Conservation (phyloP, 1,139 yeast genomes). For the Sugiyamaella xylanicola region DNA sequence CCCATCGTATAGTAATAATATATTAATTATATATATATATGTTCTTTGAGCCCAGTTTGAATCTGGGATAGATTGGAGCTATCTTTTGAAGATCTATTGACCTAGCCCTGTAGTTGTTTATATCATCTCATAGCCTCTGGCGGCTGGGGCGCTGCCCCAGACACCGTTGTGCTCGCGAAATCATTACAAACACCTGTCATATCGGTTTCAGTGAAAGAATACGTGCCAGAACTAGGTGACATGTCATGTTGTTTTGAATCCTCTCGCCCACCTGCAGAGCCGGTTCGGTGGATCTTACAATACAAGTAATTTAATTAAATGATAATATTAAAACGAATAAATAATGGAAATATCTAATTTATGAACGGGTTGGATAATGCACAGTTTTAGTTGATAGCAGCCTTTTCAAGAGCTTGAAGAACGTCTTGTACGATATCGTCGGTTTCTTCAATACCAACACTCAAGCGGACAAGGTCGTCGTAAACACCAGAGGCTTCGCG, state of each 20-base stretch:
- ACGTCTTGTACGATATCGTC: slow-evolving; percentile 77
- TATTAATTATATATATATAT: not conserved
- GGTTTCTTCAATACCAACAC: slow-evolving; percentile 85
- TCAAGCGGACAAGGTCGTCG: slow-evolving; percentile 79
- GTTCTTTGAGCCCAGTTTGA: not conserved
- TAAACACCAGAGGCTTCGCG: slow-evolving; percentile 81
- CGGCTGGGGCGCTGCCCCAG: too few relatives aligned
- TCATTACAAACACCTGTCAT: too few relatives aligned
- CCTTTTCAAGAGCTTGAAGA: slow-evolving; percentile 61
- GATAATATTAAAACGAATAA: not conserved
- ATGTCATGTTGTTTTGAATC: too few relatives aligned
- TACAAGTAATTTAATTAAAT: too few relatives aligned
- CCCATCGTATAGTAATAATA: not conserved
- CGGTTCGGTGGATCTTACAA: too few relatives aligned
- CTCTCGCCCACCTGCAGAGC: too few relatives aligned
- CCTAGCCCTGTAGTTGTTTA: not conserved
- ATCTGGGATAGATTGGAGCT: not conserved
- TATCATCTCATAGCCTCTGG: not conserved
- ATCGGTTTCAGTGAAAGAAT: too few relatives aligned
- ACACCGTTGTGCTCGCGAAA: too few relatives aligned
- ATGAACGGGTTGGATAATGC: not conserved
- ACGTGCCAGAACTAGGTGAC: too few relatives aligned
- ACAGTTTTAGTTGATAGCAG: slow-evolving; percentile 25
- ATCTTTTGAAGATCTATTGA: slow-evolving; percentile 7
- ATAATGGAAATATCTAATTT: slow-evolving; percentile 1